Evolutionary conservation across 2,329 filamentous ascomycete genomes (phyloP), one percentile per base, ranked within the genome.

Genomic region (Alternaria burnsii): DNA sequence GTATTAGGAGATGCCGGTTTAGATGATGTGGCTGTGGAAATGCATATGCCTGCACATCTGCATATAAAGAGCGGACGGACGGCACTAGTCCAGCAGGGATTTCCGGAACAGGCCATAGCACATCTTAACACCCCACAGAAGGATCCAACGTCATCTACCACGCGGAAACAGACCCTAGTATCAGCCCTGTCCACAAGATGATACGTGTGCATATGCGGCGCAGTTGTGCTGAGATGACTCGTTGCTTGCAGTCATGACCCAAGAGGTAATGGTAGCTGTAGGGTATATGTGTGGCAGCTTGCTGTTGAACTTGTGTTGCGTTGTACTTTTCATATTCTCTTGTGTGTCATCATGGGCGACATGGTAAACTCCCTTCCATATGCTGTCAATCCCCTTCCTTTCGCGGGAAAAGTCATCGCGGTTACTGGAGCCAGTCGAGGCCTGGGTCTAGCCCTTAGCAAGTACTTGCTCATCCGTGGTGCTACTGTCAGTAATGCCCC

Each of bases 381-480:
- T 41, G 53, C 53, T 20, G 53, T 55, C 43, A 55, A 55, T 12
- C 14, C 32, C 24, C 44, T 55, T 4, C 53, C 53, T 32, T 55
- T 55, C 5, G 28, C 26, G 7, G 53, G 43, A n/a, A 55, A 32
- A 6, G 43, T 50, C 1, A 55, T 55, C n/a, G 53, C 43, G n/a
- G 36, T 55, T 14, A 55, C 53, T 32, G 53, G 53, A 10, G 43
- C 43, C 18, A 55, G 53, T 14, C 43, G 53, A 16, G 53, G 53
- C 6, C 43, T 55, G 8, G 53, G 53, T 6, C 32, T 55, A 2
- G 53, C 53, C 28, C 16, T 55, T 5, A 47, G 53, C 32, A 55
- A 55, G 38, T 55, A 55, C 43, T 20, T 55, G 14, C 26, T 55
- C 18, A 42, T 55, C 10, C n/a, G 53, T 3, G 53, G 53, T 30